Percentiles rank a stretch among this genome's conserved stretches.
Evolutionary conservation across 768 basidiomycete species (phyloP).

Genomic region (Phylloporus rhodoxanthus): DNA sequence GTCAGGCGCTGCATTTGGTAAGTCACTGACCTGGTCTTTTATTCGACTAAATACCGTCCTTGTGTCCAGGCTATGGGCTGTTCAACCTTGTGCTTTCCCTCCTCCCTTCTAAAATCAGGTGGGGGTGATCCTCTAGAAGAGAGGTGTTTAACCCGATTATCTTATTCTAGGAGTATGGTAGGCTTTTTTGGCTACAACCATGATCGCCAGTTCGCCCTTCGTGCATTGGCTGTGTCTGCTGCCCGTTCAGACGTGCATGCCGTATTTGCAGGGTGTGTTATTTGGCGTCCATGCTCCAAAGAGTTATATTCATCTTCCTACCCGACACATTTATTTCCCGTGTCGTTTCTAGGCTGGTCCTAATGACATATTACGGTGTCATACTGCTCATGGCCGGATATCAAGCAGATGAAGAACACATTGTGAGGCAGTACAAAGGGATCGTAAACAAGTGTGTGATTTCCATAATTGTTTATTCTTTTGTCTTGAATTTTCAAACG

Average conservation of each 20-base stretch:
- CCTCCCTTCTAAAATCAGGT: conserved; percentile 68
- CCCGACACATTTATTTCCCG: conserved; percentile 1
- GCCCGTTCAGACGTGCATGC: conserved; percentile 64
- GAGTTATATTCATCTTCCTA: neutral
- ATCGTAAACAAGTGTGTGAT: conserved; percentile 58
- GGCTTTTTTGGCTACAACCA: conserved; percentile 74
- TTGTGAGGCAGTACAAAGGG: conserved; percentile 54
- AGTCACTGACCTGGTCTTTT: conserved; percentile 4
- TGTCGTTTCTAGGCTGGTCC: conserved; percentile 45
- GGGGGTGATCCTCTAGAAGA: conserved; percentile 12
- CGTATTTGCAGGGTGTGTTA: conserved; percentile 62
- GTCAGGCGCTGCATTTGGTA: conserved; percentile 74
- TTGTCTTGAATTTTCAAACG: neutral
- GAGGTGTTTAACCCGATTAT: neutral
- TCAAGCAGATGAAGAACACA: conserved; percentile 65
- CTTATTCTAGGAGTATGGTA: conserved; percentile 50
- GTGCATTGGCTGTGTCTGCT: conserved; percentile 64
- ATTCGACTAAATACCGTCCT: neutral
- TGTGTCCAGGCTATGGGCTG: conserved; percentile 45
- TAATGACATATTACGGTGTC: conserved; percentile 77
- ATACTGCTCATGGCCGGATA: conserved; percentile 68
- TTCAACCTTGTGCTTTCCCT: conserved; percentile 80
- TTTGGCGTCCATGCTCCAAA: neutral
- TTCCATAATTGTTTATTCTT: neutral
- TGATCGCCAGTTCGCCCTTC: conserved; percentile 62